Conservation (phyloP, 2,329 filamentous ascomycete genomes). For the Fusarium tanahbumbuense region DNA sequence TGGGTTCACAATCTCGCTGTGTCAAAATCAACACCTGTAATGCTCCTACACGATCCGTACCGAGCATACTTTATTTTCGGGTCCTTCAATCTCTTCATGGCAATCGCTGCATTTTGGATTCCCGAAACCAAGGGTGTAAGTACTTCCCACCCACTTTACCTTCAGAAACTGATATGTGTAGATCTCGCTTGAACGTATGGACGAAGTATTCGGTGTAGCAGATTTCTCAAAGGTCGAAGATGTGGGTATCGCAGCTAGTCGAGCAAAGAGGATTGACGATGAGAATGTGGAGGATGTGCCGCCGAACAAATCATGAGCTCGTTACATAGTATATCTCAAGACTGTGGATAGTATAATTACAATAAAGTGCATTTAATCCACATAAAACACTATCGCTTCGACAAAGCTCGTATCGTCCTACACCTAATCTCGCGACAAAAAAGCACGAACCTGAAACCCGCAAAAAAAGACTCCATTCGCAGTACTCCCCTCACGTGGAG, state of each 20-base stretch:
- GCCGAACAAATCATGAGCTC: not conserved
- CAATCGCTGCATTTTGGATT: slow-evolving; percentile 57
- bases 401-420: not conserved
- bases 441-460: not conserved
- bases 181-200: slow-evolving; percentile 39
- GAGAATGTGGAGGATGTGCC: slow-evolving; percentile 22
- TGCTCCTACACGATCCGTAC: slow-evolving; percentile 60
- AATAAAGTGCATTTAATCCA: too few relatives aligned
- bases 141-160: not conserved
- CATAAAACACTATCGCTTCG: too few relatives aligned
- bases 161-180: not conserved
- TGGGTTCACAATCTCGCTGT: slow-evolving; percentile 75
- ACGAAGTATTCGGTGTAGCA: slow-evolving; percentile 30
- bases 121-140: slow-evolving; percentile 69
- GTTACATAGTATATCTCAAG: not conserved
- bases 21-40: slow-evolving; percentile 68
- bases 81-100: slow-evolving; percentile 68
- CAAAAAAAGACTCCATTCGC: not conserved
- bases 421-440: not conserved
- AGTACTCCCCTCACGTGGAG: not conserved
- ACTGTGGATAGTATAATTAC: not conserved
- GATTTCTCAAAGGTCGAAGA: slow-evolving; percentile 36
- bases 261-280: slow-evolving; percentile 23
- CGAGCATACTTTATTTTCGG: slow-evolving; percentile 70
- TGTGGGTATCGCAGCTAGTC: slow-evolving; percentile 16